Evolutionary conservation across 2,329 filamentous ascomycete genomes (phyloP).

Genomic region (Trichoderma asperellum): DNA sequence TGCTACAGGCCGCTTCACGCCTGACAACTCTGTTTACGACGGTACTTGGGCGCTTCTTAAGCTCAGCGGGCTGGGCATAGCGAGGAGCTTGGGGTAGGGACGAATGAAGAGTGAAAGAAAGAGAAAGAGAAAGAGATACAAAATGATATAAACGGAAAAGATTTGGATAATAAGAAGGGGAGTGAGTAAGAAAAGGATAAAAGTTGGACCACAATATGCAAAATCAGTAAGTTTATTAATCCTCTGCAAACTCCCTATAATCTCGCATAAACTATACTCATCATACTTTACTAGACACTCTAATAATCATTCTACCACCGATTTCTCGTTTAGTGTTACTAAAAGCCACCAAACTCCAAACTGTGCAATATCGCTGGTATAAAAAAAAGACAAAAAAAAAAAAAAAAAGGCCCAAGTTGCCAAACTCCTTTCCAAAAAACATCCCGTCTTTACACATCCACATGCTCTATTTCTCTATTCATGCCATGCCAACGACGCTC

Average conservation of each 20-base stretch:
- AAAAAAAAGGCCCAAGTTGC: background rate
- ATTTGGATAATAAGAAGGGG: background rate
- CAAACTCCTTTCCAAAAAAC: background rate
- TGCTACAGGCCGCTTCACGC: background rate
- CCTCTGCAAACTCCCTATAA: background rate
- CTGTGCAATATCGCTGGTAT: slow-evolving; percentile 14
- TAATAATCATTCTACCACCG: background rate
- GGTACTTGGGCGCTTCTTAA: background rate
- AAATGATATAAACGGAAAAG: background rate
- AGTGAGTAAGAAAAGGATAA: background rate
- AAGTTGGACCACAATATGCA: background rate
- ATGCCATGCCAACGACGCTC: slow-evolving; percentile 45
- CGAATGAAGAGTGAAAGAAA: background rate
- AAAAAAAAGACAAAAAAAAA: background rate
- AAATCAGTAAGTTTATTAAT: slow-evolving; percentile 1
- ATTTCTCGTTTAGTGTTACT: background rate
- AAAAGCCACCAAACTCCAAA: slow-evolving; percentile 14
- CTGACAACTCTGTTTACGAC: background rate
- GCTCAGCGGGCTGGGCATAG: background rate
- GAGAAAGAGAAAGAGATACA: background rate
- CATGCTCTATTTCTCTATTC: slow-evolving; percentile 24
- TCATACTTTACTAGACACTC: background rate
- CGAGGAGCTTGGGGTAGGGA: background rate
- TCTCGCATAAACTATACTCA: background rate
- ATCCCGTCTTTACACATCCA: background rate